A percentile compares a stretch with the other conserved stretches of the same genome.
Conservation (phyloP, 345 rosid genomes). For the Camelina sativa region DNA sequence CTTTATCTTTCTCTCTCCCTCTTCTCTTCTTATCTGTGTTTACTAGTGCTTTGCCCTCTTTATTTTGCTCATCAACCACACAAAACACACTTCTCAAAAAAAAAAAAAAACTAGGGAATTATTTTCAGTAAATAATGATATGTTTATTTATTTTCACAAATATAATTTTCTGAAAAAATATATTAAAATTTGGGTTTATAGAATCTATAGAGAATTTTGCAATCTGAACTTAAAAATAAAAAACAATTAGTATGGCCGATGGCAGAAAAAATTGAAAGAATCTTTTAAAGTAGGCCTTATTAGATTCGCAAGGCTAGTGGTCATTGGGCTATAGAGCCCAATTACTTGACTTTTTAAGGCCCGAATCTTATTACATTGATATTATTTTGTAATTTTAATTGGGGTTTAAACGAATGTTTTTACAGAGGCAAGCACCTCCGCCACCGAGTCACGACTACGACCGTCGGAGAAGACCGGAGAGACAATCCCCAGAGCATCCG, state of each 20-base stretch:
- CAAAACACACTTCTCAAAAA: background rate
- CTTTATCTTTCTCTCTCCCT: background rate
- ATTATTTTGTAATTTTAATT: background rate
- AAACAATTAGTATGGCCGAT: background rate
- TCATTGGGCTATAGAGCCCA: conserved; percentile 22
- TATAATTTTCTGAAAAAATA: background rate
- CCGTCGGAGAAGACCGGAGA: conserved; percentile 57
- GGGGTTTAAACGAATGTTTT: conserved; percentile 21
- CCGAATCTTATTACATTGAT: background rate
- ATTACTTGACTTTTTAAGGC: conserved; percentile 41
- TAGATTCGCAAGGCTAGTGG: background rate
- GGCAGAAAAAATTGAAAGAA: background rate
- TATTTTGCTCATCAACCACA: conserved; percentile 2
- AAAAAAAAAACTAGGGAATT: background rate
- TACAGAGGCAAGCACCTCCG: conserved; percentile 48
- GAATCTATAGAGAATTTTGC: no score
- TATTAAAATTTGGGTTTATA: background rate
- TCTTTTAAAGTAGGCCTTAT: no score
- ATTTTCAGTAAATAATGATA: background rate
- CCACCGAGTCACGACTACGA: conserved; percentile 49
- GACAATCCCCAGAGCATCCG: conserved; percentile 54
- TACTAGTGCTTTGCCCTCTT: background rate
- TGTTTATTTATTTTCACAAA: background rate
- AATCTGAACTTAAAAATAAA: no score
- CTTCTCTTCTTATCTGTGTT: conserved; percentile 1